Percentiles rank a stretch among this genome's conserved stretches.
phyloP scores from a whole-genome alignment of 345 rosid genomes.

The Pelargonium nanum region DNA sequence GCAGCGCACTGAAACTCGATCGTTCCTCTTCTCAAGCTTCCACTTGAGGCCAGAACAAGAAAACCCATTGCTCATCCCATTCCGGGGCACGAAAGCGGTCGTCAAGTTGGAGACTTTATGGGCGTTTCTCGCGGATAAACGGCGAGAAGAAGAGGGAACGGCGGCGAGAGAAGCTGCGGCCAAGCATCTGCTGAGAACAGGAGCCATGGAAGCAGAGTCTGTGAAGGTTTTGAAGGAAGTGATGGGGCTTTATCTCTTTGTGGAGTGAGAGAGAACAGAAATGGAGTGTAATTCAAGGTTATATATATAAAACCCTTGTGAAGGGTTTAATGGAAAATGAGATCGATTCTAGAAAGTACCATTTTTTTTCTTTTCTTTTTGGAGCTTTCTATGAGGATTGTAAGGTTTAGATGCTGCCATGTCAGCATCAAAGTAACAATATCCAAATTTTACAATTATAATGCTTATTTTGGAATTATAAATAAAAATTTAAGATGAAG shows the following conservation, averaged over 20 bases:
- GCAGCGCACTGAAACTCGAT: slow-evolving; percentile 45
- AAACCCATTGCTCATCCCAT: slow-evolving; percentile 30
- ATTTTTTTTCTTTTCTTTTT: too few relatives aligned
- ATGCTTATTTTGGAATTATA: too few relatives aligned
- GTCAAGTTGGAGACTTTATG: slow-evolving; percentile 24
- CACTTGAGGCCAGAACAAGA: slow-evolving; percentile 42
- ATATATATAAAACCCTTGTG: slow-evolving; percentile 35
- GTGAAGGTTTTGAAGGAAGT: background rate
- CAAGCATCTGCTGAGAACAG: slow-evolving; percentile 56
- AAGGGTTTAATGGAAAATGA: slow-evolving; percentile 28
- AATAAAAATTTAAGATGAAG: too few relatives aligned
- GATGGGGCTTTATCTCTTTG: background rate
- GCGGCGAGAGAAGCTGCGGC: slow-evolving; percentile 36
- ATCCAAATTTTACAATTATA: too few relatives aligned
- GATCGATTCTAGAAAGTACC: slow-evolving; percentile 36
- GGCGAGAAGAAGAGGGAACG: slow-evolving; percentile 33
- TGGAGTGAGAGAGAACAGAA: background rate
- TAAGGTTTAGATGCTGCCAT: slow-evolving; percentile 47
- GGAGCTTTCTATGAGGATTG: slow-evolving; percentile 13
- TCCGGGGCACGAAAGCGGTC: slow-evolving; percentile 38
- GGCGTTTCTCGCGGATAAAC: slow-evolving; percentile 28
- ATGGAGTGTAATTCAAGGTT: background rate
- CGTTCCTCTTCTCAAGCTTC: slow-evolving; percentile 43
- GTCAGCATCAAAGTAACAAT: slow-evolving; percentile 25
- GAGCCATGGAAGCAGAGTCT: slow-evolving; percentile 41